A percentile compares a stretch with the other conserved stretches of the same genome.
phyloP scores from a whole-genome alignment of 352 stramenopile species.

The Phytophthora palmivora region DNA sequence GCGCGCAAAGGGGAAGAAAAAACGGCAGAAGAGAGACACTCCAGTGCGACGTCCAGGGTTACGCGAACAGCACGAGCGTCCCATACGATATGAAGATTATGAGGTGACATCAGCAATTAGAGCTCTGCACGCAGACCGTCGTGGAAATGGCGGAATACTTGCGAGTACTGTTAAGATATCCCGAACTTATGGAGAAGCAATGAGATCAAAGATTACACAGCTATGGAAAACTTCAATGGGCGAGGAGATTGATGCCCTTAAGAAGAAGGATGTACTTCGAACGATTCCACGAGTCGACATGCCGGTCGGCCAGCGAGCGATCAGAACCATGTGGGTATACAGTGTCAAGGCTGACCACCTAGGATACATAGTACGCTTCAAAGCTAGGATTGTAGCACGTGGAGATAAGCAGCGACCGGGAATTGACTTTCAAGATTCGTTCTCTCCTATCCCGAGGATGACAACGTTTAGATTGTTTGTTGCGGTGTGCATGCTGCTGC shows the following conservation, averaged over 20 bases:
- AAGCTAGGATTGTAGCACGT: not conserved
- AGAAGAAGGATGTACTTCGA: not conserved
- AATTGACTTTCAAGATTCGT: slow-evolving; percentile 23
- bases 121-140: no score
- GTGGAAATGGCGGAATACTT: no score
- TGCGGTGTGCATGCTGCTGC: slow-evolving; percentile 1
- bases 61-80: not conserved
- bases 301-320: not conserved
- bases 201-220: not conserved
- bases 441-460: slow-evolving; percentile 11
- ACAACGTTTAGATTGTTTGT: slow-evolving; percentile 16
- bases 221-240: not conserved
- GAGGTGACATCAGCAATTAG: not conserved
- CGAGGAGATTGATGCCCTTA: not conserved
- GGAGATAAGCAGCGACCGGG: slow-evolving; percentile 12
- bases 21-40: not conserved
- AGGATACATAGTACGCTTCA: not conserved
- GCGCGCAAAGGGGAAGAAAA: not conserved
- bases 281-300: not conserved
- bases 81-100: not conserved
- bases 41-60: not conserved
- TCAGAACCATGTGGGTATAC: slow-evolving; percentile 3
- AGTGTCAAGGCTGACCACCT: not conserved
- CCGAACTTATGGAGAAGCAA: not conserved
- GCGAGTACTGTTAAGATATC: not conserved